Base-by-base conservation (phyloP, 2,329 filamentous ascomycete genomes). In the Nothopassalora personata region DNA sequence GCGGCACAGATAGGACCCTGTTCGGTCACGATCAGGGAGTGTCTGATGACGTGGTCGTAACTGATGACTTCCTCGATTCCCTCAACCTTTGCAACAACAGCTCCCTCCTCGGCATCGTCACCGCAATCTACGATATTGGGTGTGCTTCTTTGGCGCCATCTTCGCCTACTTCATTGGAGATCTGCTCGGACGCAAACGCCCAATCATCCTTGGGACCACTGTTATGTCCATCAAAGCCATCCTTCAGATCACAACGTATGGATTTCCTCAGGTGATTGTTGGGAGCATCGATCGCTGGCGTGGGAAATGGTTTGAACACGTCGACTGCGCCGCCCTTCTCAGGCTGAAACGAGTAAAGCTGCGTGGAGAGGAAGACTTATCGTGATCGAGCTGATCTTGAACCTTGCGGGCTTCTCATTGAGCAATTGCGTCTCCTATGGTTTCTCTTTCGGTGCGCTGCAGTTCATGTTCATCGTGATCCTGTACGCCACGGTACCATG, bases 101-200 rank as follows among this genome's bases (percentile, higher is more conserved):
- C 47, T 62, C 61, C n/a, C 82, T 65, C 18, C 63, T 65, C 8
- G 63, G 64, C 33, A 65, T 80, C 0, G 79, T 83, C 10, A 82
- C 80, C 0, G 81, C 82, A 1, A 80, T 84, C 56, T 84, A 85
- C 68, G 81, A 85, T 62, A 76, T 85, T 30, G 82, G 83, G 8
- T 85, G 83, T n/a, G n/a, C 67, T 85, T 86, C 70, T 72, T 85
- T 53, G 83, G 83, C 10, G 82, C 77, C 1, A 71, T 82, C 39
- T 64, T 76, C 3, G 76, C 79, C 15, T 79, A 83, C 49, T 67
- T 72, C 18, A 67, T 79, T 28, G 80, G 80, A 11, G 80, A 82
- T 39, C 70, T 66, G 0, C 69, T 81, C 1, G 80, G 80, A 19
- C 72, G 80, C 28, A 80, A 78, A 60, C 79, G 76, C 56, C 76